A percentile compares a stretch with the other conserved stretches of the same genome.
These are phyloP conservation scores for Hypericum androsaemum DNA, from an alignment of 345 rosid genomes.

Conservation along the genomic window DNA sequence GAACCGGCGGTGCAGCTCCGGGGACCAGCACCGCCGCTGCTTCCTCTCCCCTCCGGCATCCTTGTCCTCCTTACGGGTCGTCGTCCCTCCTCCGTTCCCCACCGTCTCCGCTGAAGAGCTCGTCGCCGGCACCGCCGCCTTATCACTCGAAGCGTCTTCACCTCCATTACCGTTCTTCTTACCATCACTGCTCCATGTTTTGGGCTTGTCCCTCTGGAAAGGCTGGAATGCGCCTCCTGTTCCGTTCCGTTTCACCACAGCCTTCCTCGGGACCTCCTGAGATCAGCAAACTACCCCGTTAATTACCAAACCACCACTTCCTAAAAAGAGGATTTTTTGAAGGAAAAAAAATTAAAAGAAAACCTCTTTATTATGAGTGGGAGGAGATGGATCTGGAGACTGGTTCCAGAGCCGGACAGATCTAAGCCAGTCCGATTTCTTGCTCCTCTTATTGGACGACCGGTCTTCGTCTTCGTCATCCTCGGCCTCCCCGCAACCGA, in stretches of 20 bases:
- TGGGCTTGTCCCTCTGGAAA: conserved; percentile 39
- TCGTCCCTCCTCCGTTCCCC: conserved; percentile 14
- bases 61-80: conserved; percentile 30
- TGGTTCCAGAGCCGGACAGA: conserved; percentile 93
- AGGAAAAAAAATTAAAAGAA: not conserved
- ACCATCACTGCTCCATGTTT: not conserved
- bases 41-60: conserved; percentile 40
- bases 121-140: conserved; percentile 28
- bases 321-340: not conserved
- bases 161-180: conserved; percentile 12
- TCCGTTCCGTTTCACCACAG: conserved; percentile 43
- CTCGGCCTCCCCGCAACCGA: conserved; percentile 22
- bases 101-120: conserved; percentile 38
- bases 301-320: conserved; percentile 5
- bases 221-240: conserved; percentile 68
- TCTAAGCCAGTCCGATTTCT: conserved; percentile 95
- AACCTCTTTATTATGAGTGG: conserved; percentile 28
- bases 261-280: conserved; percentile 45
- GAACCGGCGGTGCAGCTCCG: conserved; percentile 83
- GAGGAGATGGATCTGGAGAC: conserved; percentile 40
- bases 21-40: conserved; percentile 90
- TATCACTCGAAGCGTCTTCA: conserved; percentile 11
- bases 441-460: conserved; percentile 14
- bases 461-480: not conserved
- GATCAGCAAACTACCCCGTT: not conserved